Conservation (phyloP, 225 moss, liverwort and hornwort species). For the Bryoerythrophyllum caledonicum region DNA sequence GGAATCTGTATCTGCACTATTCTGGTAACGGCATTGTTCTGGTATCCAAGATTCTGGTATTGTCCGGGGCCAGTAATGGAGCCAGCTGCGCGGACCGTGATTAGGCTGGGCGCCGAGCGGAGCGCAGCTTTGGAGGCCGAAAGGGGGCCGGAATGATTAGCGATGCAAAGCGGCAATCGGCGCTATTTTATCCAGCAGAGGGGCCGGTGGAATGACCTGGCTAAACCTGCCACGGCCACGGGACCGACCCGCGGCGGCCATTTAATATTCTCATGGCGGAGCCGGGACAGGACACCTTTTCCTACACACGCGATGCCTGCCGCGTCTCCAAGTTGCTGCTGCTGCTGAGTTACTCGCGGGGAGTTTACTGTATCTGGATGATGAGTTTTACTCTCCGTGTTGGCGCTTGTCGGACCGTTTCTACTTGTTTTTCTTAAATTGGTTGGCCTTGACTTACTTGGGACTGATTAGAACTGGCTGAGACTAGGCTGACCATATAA, state of each 20-base stretch:
- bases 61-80: not conserved
- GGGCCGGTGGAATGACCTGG: not conserved
- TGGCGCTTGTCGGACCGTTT: not conserved
- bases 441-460: too few species aligned
- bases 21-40: not conserved
- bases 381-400: not conserved
- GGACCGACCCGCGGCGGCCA: not conserved
- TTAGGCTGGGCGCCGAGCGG: slow-evolving; percentile 6
- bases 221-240: not conserved
- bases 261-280: not conserved
- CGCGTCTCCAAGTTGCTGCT: not conserved
- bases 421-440: not conserved
- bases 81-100: not conserved
- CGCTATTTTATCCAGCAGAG: slow-evolving; percentile 6
- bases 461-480: not conserved
- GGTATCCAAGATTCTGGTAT: not conserved
- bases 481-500: not conserved
- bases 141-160: not conserved
- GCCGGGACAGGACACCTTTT: not conserved
- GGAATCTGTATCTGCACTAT: too few species aligned
- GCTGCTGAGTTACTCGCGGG: not conserved
- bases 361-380: not conserved
- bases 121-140: not conserved
- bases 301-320: not conserved
- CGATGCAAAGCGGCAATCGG: slow-evolving; percentile 18